phyloP scores from a whole-genome alignment of 106 monocot genomes.

The Posidonia australis region DNA sequence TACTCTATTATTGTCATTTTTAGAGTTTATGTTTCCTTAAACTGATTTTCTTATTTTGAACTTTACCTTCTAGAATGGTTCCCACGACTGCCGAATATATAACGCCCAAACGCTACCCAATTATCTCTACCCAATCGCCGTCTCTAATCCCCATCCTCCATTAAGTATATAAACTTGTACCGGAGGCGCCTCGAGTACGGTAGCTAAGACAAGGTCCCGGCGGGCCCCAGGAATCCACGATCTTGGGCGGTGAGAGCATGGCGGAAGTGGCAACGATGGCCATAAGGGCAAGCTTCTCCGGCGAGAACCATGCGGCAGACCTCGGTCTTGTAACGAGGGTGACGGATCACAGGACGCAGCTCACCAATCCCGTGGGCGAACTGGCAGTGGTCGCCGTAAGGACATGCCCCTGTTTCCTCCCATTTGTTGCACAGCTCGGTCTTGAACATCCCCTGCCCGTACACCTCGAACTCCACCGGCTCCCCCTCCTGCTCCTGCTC shows the following conservation, averaged over 20 bases:
- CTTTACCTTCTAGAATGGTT: no score
- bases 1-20: no score
- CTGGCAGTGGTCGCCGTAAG: conserved; percentile 83
- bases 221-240: no score
- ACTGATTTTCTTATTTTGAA: no score
- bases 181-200: no score
- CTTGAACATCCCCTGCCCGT: conserved; percentile 92
- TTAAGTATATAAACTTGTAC: no score
- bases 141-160: no score
- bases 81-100: no score
- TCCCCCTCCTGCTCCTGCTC: conserved; percentile 5
- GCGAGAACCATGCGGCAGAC: conserved; percentile 75
- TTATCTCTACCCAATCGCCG: no score
- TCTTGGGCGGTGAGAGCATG: conserved; percentile 37
- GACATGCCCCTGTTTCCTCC: conserved; percentile 68
- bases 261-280: conserved; percentile 93
- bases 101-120: no score
- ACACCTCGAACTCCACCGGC: conserved; percentile 68
- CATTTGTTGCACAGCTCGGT: conserved; percentile 98
- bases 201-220: no score
- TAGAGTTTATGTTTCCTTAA: no score
- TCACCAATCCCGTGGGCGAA: conserved; percentile 84
- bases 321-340: conserved; percentile 88
- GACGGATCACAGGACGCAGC: conserved; percentile 83
- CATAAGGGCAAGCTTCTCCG: conserved; percentile 59